Evolutionary conservation across 1,284 basidiomycete genomes (phyloP).

Genomic region (Fomitopsis palustris): DNA sequence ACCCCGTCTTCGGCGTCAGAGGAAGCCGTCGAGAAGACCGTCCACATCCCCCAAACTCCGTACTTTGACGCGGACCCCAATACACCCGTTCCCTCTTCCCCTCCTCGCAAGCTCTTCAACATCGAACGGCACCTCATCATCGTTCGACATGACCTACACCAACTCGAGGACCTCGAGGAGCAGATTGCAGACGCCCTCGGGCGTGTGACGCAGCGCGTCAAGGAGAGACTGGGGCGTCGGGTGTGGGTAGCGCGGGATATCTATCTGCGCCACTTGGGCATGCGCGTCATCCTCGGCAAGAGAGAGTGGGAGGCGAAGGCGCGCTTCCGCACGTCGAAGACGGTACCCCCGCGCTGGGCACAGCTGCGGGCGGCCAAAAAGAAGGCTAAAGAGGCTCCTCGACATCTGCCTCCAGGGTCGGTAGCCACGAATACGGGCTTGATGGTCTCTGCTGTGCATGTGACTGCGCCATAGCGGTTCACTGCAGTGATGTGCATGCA

Average conservation of each 20-base stretch:
- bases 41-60: not conserved
- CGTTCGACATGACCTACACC: conserved; percentile 47
- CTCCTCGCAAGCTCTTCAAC: conserved; percentile 43
- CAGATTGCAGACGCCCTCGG: conserved; percentile 41
- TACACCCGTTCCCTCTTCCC: conserved; percentile 17
- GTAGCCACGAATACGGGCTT: not conserved
- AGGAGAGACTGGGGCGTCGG: conserved; percentile 67
- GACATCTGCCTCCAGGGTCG: not conserved
- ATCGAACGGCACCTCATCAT: conserved; percentile 52
- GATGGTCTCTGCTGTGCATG: not conserved
- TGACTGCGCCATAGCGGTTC: not conserved
- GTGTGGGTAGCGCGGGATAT: conserved; percentile 60
- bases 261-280: conserved; percentile 38
- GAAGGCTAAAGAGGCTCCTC: not conserved
- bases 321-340: conserved; percentile 14
- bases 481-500: not conserved
- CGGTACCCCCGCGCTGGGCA: not conserved
- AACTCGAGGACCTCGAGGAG: conserved; percentile 41
- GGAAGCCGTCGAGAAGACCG: not conserved
- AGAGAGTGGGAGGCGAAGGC: conserved; percentile 37
- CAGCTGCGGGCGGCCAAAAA: not conserved
- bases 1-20: conserved; percentile 19
- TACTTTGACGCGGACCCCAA: conserved; percentile 31
- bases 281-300: conserved; percentile 30
- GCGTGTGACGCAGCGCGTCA: conserved; percentile 54